Evolutionary conservation across 176 grass and related monocot species (phyloP).

Genomic region (Zizania latifolia): DNA sequence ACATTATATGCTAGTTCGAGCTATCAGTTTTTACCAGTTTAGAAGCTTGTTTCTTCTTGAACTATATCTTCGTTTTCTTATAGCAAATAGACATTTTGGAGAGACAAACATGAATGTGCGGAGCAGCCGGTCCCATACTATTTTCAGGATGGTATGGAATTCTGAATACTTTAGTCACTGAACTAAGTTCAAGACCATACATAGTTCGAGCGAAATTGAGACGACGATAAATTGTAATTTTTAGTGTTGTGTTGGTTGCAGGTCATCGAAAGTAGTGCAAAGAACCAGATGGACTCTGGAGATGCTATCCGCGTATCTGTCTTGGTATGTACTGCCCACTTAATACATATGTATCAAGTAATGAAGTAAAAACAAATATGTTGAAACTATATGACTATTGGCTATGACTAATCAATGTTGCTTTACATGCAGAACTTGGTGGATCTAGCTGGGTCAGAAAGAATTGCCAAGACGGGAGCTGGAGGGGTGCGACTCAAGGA

Average conservation of each 20-base stretch:
- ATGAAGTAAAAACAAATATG: background rate
- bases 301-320: slow-evolving; percentile 86
- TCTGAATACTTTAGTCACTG: background rate
- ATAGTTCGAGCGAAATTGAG: background rate
- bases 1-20: background rate
- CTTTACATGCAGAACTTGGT: slow-evolving; percentile 75
- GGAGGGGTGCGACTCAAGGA: slow-evolving; percentile 83
- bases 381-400: background rate
- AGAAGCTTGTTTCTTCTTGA: background rate
- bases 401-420: background rate
- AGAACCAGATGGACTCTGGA: slow-evolving; percentile 32
- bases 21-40: background rate
- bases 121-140: slow-evolving; percentile 85
- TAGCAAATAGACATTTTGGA: slow-evolving; percentile 93
- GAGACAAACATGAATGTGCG: slow-evolving; percentile 89
- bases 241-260: slow-evolving; percentile 17
- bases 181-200: background rate
- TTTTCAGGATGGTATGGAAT: slow-evolving; percentile 88
- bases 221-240: background rate
- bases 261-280: slow-evolving; percentile 93
- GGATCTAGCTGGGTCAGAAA: slow-evolving; percentile 91
- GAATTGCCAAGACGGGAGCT: slow-evolving; percentile 81
- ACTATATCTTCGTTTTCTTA: background rate
- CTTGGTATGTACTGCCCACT: slow-evolving; percentile 48
- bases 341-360: background rate